These are phyloP conservation scores for Ophiocordyceps polyrhachis-furcata DNA, from an alignment of 2,329 filamentous ascomycete genomes.

Conservation along the genomic window DNA sequence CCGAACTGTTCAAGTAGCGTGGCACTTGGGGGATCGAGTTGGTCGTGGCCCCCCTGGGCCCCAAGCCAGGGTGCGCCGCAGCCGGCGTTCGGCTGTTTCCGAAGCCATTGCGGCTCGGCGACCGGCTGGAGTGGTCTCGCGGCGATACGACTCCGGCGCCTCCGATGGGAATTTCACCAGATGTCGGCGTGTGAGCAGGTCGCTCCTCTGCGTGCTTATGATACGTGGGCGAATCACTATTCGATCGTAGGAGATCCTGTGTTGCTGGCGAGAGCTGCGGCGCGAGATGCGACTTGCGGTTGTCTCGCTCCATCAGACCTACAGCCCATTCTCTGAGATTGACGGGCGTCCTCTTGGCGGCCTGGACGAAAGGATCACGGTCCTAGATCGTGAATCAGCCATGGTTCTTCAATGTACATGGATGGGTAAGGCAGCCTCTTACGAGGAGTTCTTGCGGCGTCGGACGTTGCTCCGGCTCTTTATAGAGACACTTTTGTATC, in stretches of 20 bases:
- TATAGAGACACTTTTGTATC: conserved; percentile 88
- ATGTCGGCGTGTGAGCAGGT: conserved; percentile 42
- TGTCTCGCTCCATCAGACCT: conserved; percentile 83
- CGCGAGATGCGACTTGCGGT: conserved; percentile 83
- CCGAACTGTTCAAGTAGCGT: conserved; percentile 18
- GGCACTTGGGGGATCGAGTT: conserved; percentile 32
- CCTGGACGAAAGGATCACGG: conserved; percentile 83
- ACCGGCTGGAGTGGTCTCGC: conserved; percentile 31
- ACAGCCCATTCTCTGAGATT: conserved; percentile 88
- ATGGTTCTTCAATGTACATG: too few species aligned
- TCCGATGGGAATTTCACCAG: conserved; percentile 52
- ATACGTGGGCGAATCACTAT: conserved; percentile 36
- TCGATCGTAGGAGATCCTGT: conserved; percentile 52
- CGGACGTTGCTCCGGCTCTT: conserved; percentile 72
- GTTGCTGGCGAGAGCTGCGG: conserved; percentile 64
- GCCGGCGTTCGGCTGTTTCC: conserved; percentile 23
- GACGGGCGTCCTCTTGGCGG: conserved; percentile 89
- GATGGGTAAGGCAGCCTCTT: not conserved
- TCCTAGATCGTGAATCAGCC: conserved; percentile 37
- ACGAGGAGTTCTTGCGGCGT: conserved; percentile 89
- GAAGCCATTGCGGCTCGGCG: conserved; percentile 31
- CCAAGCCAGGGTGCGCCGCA: conserved; percentile 30
- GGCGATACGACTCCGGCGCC: conserved; percentile 36
- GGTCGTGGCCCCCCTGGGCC: conserved; percentile 29
- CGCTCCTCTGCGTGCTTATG: conserved; percentile 21